Evolutionary conservation across 2,329 filamentous ascomycete genomes (phyloP), one percentile per base, ranked within the genome.

Genomic region (Colletotrichum tanaceti): DNA sequence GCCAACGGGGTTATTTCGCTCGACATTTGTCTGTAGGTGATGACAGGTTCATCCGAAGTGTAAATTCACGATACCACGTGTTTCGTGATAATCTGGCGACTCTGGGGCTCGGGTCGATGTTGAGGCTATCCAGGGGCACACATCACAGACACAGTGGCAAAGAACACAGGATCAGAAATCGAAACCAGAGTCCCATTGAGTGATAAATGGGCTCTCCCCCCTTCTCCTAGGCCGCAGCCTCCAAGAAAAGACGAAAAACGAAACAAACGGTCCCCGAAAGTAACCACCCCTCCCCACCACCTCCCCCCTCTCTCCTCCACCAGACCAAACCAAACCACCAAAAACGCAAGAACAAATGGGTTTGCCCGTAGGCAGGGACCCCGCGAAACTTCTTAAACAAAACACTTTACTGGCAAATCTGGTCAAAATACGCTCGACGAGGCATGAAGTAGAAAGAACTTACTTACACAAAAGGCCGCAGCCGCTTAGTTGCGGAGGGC

Each of bases 361-460:
- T 61, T 24, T 69, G 44, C 62, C 66, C 66, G 43, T 14, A 69
- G 66, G 57, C 66, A 66, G 66, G 28, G 57, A 69, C 66, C 65
- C 24, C 50, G 32, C 55, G 4, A 49, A 2, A 18, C 32, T 10
- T 54, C 20, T 35, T 44, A 16, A 24, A 35, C 52, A 28, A 44
- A 24, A 6, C 41, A 16, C 39, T 52, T 6, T 14, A 18, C 47
- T 62, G 18, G 9, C n/a, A 53, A 2, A 38, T 11, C 18, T 13
- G 2, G 7, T 69, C 24, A 61, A 44, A 20, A 65, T 11, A n/a
- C 3, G n/a, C 14, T 5, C 3, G 11, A 38, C 14, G 3, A 24
- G 6, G 35, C 20, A 13, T 13, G n/a, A 2, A n/a, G 14, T 5
- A 11, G 38, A 35, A 9, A 18, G 24, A 10, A 52, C 62, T 28